Evolutionary conservation across 441 rosid genomes (phyloP).

Genomic region (Euphorbia celastroides): DNA sequence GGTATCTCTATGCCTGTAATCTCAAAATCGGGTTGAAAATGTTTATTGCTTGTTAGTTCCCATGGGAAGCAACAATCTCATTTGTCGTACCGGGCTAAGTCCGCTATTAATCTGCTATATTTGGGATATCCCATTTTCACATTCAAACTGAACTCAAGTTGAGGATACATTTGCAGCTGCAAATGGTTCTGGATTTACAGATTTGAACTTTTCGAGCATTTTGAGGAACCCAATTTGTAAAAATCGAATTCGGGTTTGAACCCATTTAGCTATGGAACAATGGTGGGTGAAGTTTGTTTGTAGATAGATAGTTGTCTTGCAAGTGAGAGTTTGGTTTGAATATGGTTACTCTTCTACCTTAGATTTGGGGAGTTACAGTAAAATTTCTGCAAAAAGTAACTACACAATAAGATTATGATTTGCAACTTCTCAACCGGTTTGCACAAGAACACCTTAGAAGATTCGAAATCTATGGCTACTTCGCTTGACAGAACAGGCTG

Average conservation of each 20-base stretch:
- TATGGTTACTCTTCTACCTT: constrained; percentile 15
- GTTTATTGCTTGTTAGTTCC: too few relatives aligned
- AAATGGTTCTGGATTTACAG: too few relatives aligned
- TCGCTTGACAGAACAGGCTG: constrained; percentile 35
- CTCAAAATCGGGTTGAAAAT: too few relatives aligned
- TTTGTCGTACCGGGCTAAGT: too few relatives aligned
- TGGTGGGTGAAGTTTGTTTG: not conserved
- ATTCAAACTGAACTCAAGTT: too few relatives aligned
- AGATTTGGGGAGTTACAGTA: constrained; percentile 29
- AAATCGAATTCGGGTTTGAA: not conserved
- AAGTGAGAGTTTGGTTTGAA: constrained; percentile 67
- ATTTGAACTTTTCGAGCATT: not conserved
- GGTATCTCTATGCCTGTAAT: too few relatives aligned
- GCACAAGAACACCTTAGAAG: constrained; percentile 47
- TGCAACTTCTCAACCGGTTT: constrained; percentile 36
- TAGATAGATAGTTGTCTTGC: constrained; percentile 34
- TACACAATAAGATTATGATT: too few relatives aligned
- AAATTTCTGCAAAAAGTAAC: not conserved
- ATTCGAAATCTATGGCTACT: constrained; percentile 44
- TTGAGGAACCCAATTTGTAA: not conserved
- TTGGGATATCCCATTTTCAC: too few relatives aligned
- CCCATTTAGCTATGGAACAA: not conserved
- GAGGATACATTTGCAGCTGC: too few relatives aligned
- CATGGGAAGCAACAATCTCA: too few relatives aligned
- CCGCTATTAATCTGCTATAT: too few relatives aligned